A percentile compares a stretch with the other conserved stretches of the same genome.
These are phyloP conservation scores for Thoreauomyces humboldtii DNA, from an alignment of 192 early-diverging fungal genomes.

Conservation along the genomic window DNA sequence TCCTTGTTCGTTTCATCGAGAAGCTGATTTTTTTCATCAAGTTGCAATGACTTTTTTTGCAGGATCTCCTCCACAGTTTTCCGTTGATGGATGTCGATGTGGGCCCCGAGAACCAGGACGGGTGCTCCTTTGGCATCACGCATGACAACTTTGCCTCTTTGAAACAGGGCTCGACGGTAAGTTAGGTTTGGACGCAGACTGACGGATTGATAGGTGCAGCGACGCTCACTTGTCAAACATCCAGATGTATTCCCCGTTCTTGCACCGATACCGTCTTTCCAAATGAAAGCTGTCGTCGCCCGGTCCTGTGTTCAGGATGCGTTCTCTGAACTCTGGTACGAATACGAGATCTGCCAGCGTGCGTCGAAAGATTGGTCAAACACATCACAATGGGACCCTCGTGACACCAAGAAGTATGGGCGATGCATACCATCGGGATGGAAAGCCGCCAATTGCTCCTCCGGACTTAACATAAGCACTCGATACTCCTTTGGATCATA, in stretches of 20 bases:
- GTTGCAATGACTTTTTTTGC: not conserved
- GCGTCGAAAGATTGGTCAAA: too few species aligned
- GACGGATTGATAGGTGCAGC: too few species aligned
- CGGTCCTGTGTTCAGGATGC: not conserved
- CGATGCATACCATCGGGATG: too few species aligned
- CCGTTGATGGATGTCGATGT: not conserved
- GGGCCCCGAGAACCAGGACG: not conserved
- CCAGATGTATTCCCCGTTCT: not conserved
- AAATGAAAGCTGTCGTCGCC: not conserved
- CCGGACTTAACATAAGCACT: not conserved
- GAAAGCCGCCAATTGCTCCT: too few species aligned
- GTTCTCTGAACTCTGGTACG: too few species aligned
- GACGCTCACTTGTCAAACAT: not conserved
- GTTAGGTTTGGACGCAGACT: too few species aligned
- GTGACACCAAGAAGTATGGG: too few species aligned
- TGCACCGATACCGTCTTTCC: not conserved
- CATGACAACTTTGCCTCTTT: not conserved
- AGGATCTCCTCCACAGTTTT: not conserved
- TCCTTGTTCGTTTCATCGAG: conserved; percentile 2
- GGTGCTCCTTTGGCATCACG: not conserved
- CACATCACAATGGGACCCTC: too few species aligned
- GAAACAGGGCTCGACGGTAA: too few species aligned
- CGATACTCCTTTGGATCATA: not conserved
- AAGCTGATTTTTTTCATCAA: not conserved
- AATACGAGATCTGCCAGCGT: too few species aligned